These are phyloP conservation scores for Tuber melanosporum DNA, from an alignment of 495 filamentous ascomycete genomes.

Conservation along the genomic window DNA sequence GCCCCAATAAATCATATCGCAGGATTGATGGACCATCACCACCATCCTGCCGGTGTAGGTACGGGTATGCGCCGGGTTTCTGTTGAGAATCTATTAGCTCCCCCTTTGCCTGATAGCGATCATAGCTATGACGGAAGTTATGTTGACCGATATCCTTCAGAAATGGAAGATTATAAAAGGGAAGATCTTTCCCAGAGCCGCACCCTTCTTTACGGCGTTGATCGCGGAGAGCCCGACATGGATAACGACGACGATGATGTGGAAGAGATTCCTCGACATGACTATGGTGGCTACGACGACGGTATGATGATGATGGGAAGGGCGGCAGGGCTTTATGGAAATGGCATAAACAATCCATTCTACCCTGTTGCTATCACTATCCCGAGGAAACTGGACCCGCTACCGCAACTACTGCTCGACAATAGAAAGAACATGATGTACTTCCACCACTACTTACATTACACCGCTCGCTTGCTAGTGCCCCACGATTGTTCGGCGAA, in stretches of 20 bases:
- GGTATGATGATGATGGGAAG: conserved; percentile 25
- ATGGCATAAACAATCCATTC: conserved; percentile 39
- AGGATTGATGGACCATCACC: conserved; percentile 29
- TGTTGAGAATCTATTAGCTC: conserved; percentile 38
- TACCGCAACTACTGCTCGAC: conserved; percentile 60
- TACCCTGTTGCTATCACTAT: conserved; percentile 54
- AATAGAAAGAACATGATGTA: conserved; percentile 75
- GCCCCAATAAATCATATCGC: conserved; percentile 32
- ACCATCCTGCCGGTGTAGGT: conserved; percentile 24
- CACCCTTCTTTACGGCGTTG: conserved; percentile 28
- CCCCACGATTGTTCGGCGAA: conserved; percentile 66
- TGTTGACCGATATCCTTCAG: conserved; percentile 29
- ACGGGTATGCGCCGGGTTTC: conserved; percentile 38
- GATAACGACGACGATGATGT: conserved; percentile 40
- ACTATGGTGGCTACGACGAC: conserved; percentile 29
- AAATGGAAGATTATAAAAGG: conserved; percentile 28
- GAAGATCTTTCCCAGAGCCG: conserved; percentile 24
- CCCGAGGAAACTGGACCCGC: conserved; percentile 58
- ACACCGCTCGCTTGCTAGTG: conserved; percentile 63
- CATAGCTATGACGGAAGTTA: conserved; percentile 29
- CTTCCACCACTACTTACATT: conserved; percentile 69
- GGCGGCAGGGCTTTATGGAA: conserved; percentile 18
- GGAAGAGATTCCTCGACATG: conserved; percentile 39
- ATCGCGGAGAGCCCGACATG: conserved; percentile 32
- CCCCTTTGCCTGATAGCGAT: conserved; percentile 32